A percentile compares a stretch with the other conserved stretches of the same genome.
Conservation (phyloP, 75 land plant species). For the Gnetum montanum region DNA sequence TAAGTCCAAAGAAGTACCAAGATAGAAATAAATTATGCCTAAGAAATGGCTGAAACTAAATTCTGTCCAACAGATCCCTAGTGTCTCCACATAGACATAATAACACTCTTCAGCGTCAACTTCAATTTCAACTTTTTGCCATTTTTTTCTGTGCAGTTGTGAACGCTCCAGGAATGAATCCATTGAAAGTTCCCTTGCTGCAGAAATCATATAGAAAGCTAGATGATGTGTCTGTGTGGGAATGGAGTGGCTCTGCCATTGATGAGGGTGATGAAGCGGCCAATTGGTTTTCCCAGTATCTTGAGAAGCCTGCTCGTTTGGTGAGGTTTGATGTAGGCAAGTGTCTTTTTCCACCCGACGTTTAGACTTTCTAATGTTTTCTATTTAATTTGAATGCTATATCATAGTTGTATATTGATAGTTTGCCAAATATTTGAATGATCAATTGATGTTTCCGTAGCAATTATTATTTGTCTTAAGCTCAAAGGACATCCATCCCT, state of each 20-base stretch:
- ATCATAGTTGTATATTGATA: too few relatives aligned
- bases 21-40: too few relatives aligned
- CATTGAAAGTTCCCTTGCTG: conserved; percentile 46
- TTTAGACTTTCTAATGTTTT: neutral
- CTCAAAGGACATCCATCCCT: too few relatives aligned
- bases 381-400: too few relatives aligned
- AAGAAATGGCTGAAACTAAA: too few relatives aligned
- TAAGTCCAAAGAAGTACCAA: too few relatives aligned
- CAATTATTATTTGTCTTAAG: too few relatives aligned
- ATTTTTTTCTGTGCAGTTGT: conserved; percentile 32
- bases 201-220: conserved; percentile 12
- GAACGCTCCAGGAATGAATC: conserved; percentile 82
- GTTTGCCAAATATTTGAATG: too few relatives aligned
- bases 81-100: neutral
- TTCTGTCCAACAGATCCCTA: too few relatives aligned
- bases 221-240: conserved; percentile 75
- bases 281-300: conserved; percentile 69
- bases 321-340: conserved; percentile 74
- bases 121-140: neutral
- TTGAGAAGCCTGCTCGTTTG: conserved; percentile 74
- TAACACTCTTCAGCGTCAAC: neutral
- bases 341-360: neutral
- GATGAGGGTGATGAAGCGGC: conserved; percentile 80
- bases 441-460: too few relatives aligned
- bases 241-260: conserved; percentile 81